Evolutionary conservation across 352 stramenopile genomes (phyloP).

Genomic region (Pythium sukuiense): DNA sequence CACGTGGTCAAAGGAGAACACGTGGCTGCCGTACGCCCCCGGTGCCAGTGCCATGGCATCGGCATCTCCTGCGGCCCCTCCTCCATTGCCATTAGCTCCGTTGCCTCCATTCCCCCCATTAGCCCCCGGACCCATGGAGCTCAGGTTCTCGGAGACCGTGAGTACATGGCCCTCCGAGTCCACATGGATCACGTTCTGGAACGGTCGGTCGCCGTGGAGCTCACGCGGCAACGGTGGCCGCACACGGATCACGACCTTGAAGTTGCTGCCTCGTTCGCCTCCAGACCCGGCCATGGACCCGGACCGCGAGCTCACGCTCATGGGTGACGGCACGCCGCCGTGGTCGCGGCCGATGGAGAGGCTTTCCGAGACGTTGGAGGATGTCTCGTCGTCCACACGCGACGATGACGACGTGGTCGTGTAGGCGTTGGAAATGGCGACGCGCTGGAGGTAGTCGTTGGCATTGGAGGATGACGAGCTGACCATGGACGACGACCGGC

Average conservation of each 20-base stretch:
- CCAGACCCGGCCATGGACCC: slow-evolving; percentile 14
- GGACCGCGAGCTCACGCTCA: slow-evolving; percentile 31
- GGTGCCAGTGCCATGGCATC: slow-evolving; percentile 12
- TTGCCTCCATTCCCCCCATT: slow-evolving; percentile 11
- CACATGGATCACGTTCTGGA: slow-evolving; percentile 91
- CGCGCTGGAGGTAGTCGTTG: slow-evolving; percentile 50
- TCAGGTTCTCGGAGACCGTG: slow-evolving; percentile 88
- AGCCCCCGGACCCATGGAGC: slow-evolving; percentile 30
- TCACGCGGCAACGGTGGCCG: slow-evolving; percentile 87
- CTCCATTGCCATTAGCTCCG: slow-evolving; percentile 11
- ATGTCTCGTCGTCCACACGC: slow-evolving; percentile 56
- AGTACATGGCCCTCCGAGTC: slow-evolving; percentile 84
- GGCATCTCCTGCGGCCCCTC: slow-evolving; percentile 9
- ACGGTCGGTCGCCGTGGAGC: slow-evolving; percentile 84
- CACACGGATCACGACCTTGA: slow-evolving; percentile 93
- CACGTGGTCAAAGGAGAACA: slow-evolving; percentile 94
- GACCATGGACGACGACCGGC: slow-evolving; percentile 8
- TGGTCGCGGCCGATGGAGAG: slow-evolving; percentile 29
- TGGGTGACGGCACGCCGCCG: slow-evolving; percentile 38
- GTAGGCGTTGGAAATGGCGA: slow-evolving; percentile 67
- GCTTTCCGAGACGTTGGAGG: slow-evolving; percentile 58
- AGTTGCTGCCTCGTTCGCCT: slow-evolving; percentile 66
- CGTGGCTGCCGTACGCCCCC: slow-evolving; percentile 81
- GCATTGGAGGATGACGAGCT: slow-evolving; percentile 11
- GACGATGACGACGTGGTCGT: slow-evolving; percentile 2